Conservation (phyloP, 768 basidiomycete species). For the Boletus eberwhitei region DNA sequence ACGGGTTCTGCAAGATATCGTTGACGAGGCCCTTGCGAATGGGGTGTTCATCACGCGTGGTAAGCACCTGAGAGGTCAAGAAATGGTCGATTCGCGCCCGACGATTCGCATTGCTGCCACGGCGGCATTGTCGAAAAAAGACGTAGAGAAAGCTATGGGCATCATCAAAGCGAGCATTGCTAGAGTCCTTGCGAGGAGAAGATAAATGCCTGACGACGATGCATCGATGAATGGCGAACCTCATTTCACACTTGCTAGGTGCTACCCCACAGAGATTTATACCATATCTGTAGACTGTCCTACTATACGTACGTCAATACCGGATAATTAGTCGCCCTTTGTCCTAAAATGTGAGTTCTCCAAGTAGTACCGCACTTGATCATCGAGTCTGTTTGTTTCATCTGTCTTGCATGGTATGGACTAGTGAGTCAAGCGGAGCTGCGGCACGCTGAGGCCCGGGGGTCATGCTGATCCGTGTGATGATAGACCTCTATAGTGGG, state of each 20-base stretch:
- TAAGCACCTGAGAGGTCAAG: slow-evolving; percentile 79
- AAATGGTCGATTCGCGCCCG: slow-evolving; percentile 76
- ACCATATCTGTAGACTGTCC: slow-evolving; percentile 26
- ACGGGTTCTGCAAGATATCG: slow-evolving; percentile 81
- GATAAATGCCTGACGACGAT: slow-evolving; percentile 27
- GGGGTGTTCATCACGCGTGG: slow-evolving; percentile 86
- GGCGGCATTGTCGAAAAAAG: slow-evolving; percentile 80
- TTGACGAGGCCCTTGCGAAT: slow-evolving; percentile 78
- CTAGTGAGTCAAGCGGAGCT: neutral
- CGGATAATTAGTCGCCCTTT: slow-evolving; percentile 8
- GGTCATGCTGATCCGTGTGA: too few species aligned
- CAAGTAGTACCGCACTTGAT: neutral
- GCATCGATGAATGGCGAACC: neutral
- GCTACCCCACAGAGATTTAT: slow-evolving; percentile 22
- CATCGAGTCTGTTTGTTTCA: neutral
- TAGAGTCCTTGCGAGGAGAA: slow-evolving; percentile 67
- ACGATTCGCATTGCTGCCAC: slow-evolving; percentile 83
- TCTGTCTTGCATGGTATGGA: neutral
- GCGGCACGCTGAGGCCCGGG: too few species aligned
- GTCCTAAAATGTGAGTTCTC: neutral
- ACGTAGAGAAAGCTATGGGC: slow-evolving; percentile 82
- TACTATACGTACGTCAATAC: slow-evolving; percentile 14
- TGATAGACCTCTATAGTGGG: too few species aligned
- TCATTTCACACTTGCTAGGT: neutral
- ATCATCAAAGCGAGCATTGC: slow-evolving; percentile 70